Evolutionary conservation across 768 basidiomycete genomes (phyloP), one percentile per base, ranked within the genome.

Genomic region (Phylloporus rhodoxanthus): DNA sequence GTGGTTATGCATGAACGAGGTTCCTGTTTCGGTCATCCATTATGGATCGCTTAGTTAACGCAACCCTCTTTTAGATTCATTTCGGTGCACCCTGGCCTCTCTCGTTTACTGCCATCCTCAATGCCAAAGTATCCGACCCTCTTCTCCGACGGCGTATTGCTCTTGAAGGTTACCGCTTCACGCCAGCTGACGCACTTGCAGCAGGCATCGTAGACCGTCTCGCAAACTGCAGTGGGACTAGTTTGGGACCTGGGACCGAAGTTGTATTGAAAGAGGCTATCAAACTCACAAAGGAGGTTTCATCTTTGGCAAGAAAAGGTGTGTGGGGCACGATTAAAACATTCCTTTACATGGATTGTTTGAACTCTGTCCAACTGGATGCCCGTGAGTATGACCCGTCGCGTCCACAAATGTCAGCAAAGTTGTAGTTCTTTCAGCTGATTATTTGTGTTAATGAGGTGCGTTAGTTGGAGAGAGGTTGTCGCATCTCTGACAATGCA

Each of bases 1-100:
- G 1, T 93, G 91, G 86, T 68, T 89, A 45, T 89, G 84, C 64
- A 95, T 96, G 92, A 97, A 95, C 62, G 93, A 95, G 72, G 86
- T 88, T n/a, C 37, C 21, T 29, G 3, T 47, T 23, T 5, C 15
- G 34, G 14, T 34, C 7, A 21, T 45, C 21, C 3, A 5, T 42
- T 29, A 5, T 14, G 17, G 15, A 23, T 41, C 19, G 11, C n/a
- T 34, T 23, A 45, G 28, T 47, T 7, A 7, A 30, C 9, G 30
- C 4, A 15, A 21, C 15, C 9, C 51, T 17, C 19, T 29, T 29
- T 9, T 47, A 88, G 85, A 70, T 92, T 37, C 82, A 85, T 61
- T 92, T 94, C 58, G 90, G 89, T 44, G 89, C 91, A 8, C 72
- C 80, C 0, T 83, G 87, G 75, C 91, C 92, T 0, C 71, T 78